A percentile compares a stretch with the other conserved stretches of the same genome.
These are phyloP conservation scores for Hibiscus syriacus DNA, from an alignment of 345 rosid species.

Conservation along the genomic window DNA sequence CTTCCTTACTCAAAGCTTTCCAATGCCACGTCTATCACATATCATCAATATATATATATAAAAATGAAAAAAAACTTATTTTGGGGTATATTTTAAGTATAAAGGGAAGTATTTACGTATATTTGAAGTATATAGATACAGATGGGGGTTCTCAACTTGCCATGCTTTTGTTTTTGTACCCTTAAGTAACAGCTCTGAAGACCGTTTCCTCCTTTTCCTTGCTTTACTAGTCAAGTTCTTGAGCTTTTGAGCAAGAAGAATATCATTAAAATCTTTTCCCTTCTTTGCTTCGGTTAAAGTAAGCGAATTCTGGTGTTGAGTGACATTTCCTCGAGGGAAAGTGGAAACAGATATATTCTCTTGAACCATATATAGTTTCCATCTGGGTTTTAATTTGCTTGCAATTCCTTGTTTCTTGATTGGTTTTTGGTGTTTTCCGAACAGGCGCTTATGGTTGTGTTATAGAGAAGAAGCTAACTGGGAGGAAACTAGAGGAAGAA, in stretches of 20 bases:
- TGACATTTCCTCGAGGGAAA: conserved; percentile 29
- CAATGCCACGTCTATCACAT: conserved; percentile 2
- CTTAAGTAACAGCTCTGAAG: conserved; percentile 33
- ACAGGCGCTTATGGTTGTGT: too few relatives aligned
- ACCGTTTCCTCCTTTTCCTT: conserved; percentile 34
- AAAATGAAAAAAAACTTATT: too few relatives aligned
- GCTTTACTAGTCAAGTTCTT: conserved; percentile 42
- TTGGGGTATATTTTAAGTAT: too few relatives aligned
- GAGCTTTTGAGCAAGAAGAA: not conserved
- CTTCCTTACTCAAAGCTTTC: conserved; percentile 24
- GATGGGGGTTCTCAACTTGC: conserved; percentile 6
- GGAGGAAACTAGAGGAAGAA: conserved; percentile 12
- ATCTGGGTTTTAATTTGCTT: not conserved
- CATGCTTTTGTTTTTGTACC: conserved; percentile 25
- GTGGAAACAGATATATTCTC: conserved; percentile 25
- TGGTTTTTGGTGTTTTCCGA: not conserved
- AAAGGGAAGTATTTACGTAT: not conserved
- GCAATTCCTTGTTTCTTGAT: not conserved
- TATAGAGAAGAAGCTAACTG: too few relatives aligned
- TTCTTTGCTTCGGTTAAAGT: conserved; percentile 52
- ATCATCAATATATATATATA: too few relatives aligned
- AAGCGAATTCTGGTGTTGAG: too few relatives aligned
- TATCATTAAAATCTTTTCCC: conserved; percentile 30
- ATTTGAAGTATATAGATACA: not conserved
- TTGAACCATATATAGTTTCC: not conserved